Percentiles rank a stretch among this genome's conserved stretches.
phyloP scores from a whole-genome alignment of 768 basidiomycete species.

The Hysterangium stoloniferum region DNA sequence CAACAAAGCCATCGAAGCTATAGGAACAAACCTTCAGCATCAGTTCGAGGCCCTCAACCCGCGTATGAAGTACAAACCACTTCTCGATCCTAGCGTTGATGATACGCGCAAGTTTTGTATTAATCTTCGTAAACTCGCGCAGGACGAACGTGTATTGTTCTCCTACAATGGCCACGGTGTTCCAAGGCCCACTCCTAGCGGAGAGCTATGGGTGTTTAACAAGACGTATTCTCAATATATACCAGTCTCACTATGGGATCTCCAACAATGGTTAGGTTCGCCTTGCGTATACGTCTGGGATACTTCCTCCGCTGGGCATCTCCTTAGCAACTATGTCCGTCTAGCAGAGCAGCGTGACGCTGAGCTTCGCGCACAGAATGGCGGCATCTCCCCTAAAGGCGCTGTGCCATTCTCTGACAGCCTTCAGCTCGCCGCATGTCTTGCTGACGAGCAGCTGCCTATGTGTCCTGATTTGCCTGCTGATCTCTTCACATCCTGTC shows the following conservation, averaged over 20 bases:
- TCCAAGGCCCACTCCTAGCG: slow-evolving; percentile 89
- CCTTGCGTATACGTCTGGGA: slow-evolving; percentile 99
- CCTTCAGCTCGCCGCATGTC: slow-evolving; percentile 92
- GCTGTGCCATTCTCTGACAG: slow-evolving; percentile 73
- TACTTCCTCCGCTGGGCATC: slow-evolving; percentile 94
- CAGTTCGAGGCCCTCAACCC: slow-evolving; percentile 95
- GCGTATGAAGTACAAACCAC: slow-evolving; percentile 90
- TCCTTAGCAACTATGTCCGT: slow-evolving; percentile 80
- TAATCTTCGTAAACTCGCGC: slow-evolving; percentile 76
- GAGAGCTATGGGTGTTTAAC: slow-evolving; percentile 99
- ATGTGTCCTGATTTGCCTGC: slow-evolving; percentile 96
- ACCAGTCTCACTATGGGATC: slow-evolving; percentile 87
- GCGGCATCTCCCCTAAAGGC: slow-evolving; percentile 50
- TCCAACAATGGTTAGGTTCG: slow-evolving; percentile 89
- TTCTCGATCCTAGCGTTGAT: slow-evolving; percentile 91
- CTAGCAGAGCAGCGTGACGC: slow-evolving; percentile 71
- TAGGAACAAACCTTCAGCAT: slow-evolving; percentile 86
- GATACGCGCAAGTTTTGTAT: slow-evolving; percentile 85
- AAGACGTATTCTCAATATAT: slow-evolving; percentile 97
- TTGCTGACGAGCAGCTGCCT: slow-evolving; percentile 83
- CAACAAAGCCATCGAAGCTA: slow-evolving; percentile 88
- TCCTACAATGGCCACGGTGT: slow-evolving; percentile 99
- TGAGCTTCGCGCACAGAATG: slow-evolving; percentile 49
- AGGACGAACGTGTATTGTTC: slow-evolving; percentile 89
- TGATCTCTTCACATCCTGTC: slow-evolving; percentile 94